A percentile compares a stretch with the other conserved stretches of the same genome.
Conservation (phyloP, 305 asterid species). For the Euphrasia arctica region DNA sequence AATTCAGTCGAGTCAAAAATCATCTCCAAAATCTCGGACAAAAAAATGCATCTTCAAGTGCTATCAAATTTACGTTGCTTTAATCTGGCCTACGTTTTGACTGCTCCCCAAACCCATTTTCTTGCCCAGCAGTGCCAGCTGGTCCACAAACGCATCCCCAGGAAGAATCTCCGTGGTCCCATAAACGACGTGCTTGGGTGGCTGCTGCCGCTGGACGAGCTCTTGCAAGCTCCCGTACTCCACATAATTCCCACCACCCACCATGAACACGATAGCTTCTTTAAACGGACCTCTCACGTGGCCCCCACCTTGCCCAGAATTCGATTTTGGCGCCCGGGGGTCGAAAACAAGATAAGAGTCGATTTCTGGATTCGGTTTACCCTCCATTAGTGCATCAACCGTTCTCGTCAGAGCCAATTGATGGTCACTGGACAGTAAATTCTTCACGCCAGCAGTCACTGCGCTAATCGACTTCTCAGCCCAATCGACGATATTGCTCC, state of each 20-base stretch:
- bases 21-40: conserved; percentile 8
- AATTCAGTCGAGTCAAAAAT: conserved; percentile 21
- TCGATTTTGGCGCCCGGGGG: conserved; percentile 83
- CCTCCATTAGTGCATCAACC: conserved; percentile 91
- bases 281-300: conserved; percentile 85
- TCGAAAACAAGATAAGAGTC: conserved; percentile 74
- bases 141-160: conserved; percentile 84
- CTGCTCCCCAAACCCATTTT: conserved; percentile 79
- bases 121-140: conserved; percentile 71
- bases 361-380: conserved; percentile 75
- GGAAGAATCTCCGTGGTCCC: conserved; percentile 86
- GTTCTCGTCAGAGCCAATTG: conserved; percentile 76
- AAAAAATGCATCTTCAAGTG: conserved; percentile 21
- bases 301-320: conserved; percentile 52
- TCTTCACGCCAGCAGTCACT: conserved; percentile 79
- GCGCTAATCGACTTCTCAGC: conserved; percentile 84
- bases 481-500: conserved; percentile 84
- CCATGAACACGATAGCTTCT: conserved; percentile 90
- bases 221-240: conserved; percentile 88
- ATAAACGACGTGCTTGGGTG: conserved; percentile 62
- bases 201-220: conserved; percentile 71
- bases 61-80: conserved; percentile 22
- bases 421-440: conserved; percentile 75
- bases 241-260: conserved; percentile 92
- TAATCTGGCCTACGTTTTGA: conserved; percentile 28